Conservation (phyloP, 2,329 filamentous ascomycete genomes). For the Alternaria arbusti region DNA sequence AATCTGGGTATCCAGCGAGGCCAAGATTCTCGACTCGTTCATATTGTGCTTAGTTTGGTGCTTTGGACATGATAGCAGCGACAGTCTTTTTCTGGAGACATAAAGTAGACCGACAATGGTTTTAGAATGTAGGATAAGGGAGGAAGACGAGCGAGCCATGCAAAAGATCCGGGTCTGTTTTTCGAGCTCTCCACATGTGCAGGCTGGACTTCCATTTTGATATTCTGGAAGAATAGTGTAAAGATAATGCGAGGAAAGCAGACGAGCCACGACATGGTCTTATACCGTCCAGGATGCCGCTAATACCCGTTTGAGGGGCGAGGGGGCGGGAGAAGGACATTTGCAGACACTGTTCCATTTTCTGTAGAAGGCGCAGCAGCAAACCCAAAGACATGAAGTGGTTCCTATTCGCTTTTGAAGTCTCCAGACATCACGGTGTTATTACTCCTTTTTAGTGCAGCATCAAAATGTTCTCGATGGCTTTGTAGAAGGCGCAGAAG, state of each 20-base stretch:
- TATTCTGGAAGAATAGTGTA: background rate
- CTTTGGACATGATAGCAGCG: too few relatives aligned
- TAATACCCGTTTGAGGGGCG: background rate
- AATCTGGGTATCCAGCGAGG: too few relatives aligned
- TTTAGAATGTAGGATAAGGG: too few relatives aligned
- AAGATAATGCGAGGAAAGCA: background rate
- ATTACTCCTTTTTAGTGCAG: background rate
- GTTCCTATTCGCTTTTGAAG: background rate
- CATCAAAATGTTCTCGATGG: fast-evolving
- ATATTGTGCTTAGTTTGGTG: too few relatives aligned
- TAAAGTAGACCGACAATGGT: too few relatives aligned
- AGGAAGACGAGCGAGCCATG: background rate
- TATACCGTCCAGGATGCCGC: background rate
- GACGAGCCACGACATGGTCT: fast-evolving
- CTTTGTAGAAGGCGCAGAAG: background rate
- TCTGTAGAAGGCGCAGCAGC: background rate
- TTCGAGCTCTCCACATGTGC: too few relatives aligned
- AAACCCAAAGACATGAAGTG: background rate
- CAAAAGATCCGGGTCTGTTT: too few relatives aligned
- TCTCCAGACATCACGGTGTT: background rate
- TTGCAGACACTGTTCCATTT: too few relatives aligned
- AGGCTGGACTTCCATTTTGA: background rate
- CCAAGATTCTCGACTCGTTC: too few relatives aligned
- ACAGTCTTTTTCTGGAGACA: too few relatives aligned
- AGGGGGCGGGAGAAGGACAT: background rate